These are phyloP conservation scores for Boletus bicolor DNA, from an alignment of 768 basidiomycete genomes.

Conservation along the genomic window DNA sequence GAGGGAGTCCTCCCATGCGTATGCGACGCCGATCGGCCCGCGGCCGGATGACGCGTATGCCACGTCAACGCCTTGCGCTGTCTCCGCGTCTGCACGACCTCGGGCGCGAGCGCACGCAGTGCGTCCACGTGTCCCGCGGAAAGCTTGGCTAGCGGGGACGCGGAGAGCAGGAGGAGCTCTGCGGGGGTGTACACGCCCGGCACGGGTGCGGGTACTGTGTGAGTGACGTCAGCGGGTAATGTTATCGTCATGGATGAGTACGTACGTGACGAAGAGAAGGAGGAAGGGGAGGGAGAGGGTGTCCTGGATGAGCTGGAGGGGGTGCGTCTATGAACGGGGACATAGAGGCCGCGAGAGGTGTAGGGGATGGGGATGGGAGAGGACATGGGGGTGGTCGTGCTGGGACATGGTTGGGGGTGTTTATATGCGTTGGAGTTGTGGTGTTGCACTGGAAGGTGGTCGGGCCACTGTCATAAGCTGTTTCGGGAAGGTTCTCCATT, in stretches of 20 bases:
- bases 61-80: slow-evolving; percentile 28
- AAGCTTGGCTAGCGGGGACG: slow-evolving; percentile 21
- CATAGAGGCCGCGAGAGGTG: slow-evolving; percentile 26
- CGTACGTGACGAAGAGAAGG: not conserved
- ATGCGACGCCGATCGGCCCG: not conserved
- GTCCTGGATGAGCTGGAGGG: slow-evolving; percentile 14
- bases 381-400: slow-evolving; percentile 21
- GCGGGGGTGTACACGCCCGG: slow-evolving; percentile 25
- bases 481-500: not conserved
- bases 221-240: not conserved
- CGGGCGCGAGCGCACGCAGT: slow-evolving; percentile 22
- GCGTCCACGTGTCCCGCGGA: slow-evolving; percentile 1
- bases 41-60: slow-evolving; percentile 9
- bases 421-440: not conserved
- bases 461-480: not conserved
- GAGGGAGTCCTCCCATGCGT: slow-evolving; percentile 1
- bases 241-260: not conserved
- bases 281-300: slow-evolving; percentile 9
- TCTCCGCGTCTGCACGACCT: slow-evolving; percentile 25
- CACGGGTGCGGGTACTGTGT: not conserved
- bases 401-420: not conserved
- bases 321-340: slow-evolving; percentile 41
- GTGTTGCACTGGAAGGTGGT: not conserved
- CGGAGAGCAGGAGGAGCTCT: slow-evolving; percentile 23
- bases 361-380: slow-evolving; percentile 19